Base-by-base conservation (phyloP, 495 filamentous ascomycete genomes). In the Hyaloscypha bicolor region DNA sequence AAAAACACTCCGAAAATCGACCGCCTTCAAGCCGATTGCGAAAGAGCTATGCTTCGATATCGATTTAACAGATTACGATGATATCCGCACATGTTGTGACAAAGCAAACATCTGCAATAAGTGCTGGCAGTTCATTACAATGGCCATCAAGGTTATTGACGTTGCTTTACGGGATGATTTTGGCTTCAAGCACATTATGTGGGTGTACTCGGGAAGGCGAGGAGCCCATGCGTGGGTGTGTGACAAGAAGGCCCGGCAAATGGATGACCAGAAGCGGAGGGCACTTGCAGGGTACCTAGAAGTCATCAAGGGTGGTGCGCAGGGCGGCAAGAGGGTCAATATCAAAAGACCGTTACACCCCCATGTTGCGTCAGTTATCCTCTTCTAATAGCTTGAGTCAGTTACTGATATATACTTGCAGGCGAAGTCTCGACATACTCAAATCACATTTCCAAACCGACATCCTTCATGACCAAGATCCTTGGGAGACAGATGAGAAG, bases 21-120 rank as follows among this genome's bases (percentile, higher is more conserved):
- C 82, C 62, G 81, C 84, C 9, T 94, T 95, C 76, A 83, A 83
- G 55, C 94, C 95, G 3, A 75, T 96, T 4, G 81, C 88, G 1
- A 98, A 98, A 74, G 95, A 99, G 77, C 79, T 99, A 19, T 96
- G 97, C 68, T 98, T 99, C 79, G 95, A 99, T 88, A 97, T 99
- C 70, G 95, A 99, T 85, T 83, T 99, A 84, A 97, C 94, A 32
- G 95, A 98, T 80, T 99, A 99, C 77, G 95, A 99, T 74, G 91
- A 96, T 57, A 91, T 98, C 70, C 90, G 95, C 29, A 97, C 94
- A 25, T 99, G 95, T 79, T 99, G 95, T 76, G 86, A 88, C 65
- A 92, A 93, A 72, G 93, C 96, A 5, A 94, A 91, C 67, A 97
- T 99, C 69, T 99, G 95, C 74, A 82, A 81, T 67, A 94, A 94